Conservation (phyloP, 257 asterid genomes). For the Penstemon eatonii region DNA sequence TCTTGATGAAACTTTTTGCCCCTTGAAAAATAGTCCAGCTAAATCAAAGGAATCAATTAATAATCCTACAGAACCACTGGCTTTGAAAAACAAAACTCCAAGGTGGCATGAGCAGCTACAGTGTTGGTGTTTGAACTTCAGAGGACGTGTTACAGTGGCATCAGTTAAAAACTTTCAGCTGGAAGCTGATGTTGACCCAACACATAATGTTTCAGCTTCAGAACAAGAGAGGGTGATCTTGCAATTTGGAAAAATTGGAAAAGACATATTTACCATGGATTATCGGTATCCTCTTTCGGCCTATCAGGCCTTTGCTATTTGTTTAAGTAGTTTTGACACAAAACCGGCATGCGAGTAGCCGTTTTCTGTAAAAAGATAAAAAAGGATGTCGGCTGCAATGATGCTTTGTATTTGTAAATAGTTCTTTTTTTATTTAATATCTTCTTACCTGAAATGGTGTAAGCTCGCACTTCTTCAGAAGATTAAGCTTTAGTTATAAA, state of each 20-base stretch:
- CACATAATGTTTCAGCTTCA: constrained; percentile 49
- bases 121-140: constrained; percentile 87
- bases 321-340: constrained; percentile 87
- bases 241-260: constrained; percentile 89
- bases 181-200: constrained; percentile 43
- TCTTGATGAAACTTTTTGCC: constrained; percentile 29
- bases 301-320: constrained; percentile 83
- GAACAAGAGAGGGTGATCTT: constrained; percentile 76
- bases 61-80: constrained; percentile 48
- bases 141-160: constrained; percentile 86
- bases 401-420: constrained; percentile 26
- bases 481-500: constrained; percentile 27
- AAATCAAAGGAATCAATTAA: constrained; percentile 24
- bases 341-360: constrained; percentile 83
- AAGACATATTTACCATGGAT: constrained; percentile 92
- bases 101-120: constrained; percentile 94
- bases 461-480: constrained; percentile 21
- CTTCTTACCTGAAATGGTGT: constrained; percentile 8
- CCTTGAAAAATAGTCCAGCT: neutral
- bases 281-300: constrained; percentile 83
- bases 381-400: neutral
- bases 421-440: neutral
- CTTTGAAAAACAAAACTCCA: constrained; percentile 71
- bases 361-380: neutral
- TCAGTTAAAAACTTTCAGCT: constrained; percentile 94